These are phyloP conservation scores for Colletotrichum liriopes DNA, from an alignment of 2,329 filamentous ascomycete genomes.

Conservation along the genomic window DNA sequence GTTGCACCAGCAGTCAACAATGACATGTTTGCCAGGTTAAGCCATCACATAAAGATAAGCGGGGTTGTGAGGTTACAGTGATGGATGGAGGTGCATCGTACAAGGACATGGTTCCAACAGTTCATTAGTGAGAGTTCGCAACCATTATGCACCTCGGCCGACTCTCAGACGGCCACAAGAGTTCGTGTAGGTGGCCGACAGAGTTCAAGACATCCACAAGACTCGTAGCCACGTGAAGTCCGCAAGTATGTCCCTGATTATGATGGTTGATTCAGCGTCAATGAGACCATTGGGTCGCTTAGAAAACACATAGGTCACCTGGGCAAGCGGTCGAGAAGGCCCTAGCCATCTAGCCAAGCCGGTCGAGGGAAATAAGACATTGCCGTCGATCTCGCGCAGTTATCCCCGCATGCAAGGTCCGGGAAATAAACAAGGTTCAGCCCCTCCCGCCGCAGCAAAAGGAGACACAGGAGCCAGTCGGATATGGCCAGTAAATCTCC, in stretches of 20 bases:
- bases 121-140: constrained; percentile 19
- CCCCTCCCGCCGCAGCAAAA: constrained; percentile 31
- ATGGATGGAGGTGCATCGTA: background rate
- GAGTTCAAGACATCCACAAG: constrained; percentile 7
- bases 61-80: constrained; percentile 23
- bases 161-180: background rate
- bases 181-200: background rate
- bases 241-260: background rate
- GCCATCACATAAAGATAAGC: background rate
- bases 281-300: constrained; percentile 29
- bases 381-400: constrained; percentile 19
- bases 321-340: background rate
- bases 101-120: constrained; percentile 10
- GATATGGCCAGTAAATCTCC: constrained; percentile 17
- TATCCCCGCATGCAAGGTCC: constrained; percentile 34
- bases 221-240: constrained; percentile 25
- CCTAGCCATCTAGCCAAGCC: constrained; percentile 16
- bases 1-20: background rate
- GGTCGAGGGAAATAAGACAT: constrained; percentile 22
- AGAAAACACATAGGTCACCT: constrained; percentile 15
- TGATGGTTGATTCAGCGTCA: background rate
- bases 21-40: constrained; percentile 10
- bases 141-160: constrained; percentile 19
- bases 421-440: constrained; percentile 42
- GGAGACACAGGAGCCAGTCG: constrained; percentile 23